A percentile compares a stretch with the other conserved stretches of the same genome.
These are phyloP conservation scores for Heliosperma pusillum DNA, from an alignment of 148 eudicot species.

Conservation along the genomic window DNA sequence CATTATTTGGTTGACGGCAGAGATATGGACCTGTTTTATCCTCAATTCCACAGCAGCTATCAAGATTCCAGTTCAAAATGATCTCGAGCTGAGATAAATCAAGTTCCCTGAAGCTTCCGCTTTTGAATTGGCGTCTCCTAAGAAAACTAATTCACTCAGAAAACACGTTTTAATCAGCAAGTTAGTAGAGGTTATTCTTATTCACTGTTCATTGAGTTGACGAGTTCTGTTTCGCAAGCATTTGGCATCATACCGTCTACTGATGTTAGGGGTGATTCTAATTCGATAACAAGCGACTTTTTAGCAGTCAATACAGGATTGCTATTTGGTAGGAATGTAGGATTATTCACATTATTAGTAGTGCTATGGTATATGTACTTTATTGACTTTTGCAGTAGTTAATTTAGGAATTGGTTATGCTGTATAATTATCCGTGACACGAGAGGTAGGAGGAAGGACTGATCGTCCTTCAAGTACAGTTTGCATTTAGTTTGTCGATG, in stretches of 20 bases:
- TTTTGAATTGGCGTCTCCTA: not conserved
- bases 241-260: not conserved
- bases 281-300: constrained; percentile 16
- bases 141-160: not conserved
- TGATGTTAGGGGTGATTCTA: not conserved
- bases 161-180: not conserved
- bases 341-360: not conserved
- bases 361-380: not conserved
- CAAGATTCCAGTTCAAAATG: constrained; percentile 77
- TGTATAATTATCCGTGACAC: too few relatives aligned
- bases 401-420: not conserved
- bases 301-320: constrained; percentile 15
- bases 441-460: constrained; percentile 1
- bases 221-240: not conserved
- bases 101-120: constrained; percentile 8
- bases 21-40: constrained; percentile 83
- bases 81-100: constrained; percentile 35
- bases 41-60: constrained; percentile 77
- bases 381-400: not conserved
- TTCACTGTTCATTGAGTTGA: not conserved
- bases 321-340: not conserved
- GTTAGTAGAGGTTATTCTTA: not conserved
- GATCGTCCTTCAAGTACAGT: not conserved
- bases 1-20: constrained; percentile 39
- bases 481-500: not conserved